Evolutionary conservation across 78 protist genomes (phyloP).

Genomic region (Dictyostelium intermedium): DNA sequence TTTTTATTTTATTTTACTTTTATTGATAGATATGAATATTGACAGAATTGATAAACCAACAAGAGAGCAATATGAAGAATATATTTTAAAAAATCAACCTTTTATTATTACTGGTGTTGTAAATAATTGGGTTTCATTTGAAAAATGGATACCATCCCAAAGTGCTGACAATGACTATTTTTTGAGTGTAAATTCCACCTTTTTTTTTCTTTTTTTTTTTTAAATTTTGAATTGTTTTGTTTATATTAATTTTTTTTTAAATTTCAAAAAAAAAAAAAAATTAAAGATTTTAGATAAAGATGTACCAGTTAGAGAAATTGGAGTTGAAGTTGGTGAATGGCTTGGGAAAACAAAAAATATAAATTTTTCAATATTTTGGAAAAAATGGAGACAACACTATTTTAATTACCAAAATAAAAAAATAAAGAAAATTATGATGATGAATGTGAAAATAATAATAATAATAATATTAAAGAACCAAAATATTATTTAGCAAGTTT

Average conservation of each 20-base stretch:
- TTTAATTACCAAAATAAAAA: not conserved
- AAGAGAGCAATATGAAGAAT: conserved; percentile 31
- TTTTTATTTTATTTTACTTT: not conserved
- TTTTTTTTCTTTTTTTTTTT: not conserved
- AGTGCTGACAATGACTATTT: not conserved
- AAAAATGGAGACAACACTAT: not conserved
- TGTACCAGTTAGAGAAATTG: conserved; percentile 40
- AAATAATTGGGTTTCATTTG: conserved; percentile 21
- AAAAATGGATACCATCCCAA: conserved; percentile 14
- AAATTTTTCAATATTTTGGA: conserved; percentile 11
- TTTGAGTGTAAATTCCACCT: not conserved
- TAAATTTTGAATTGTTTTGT: not conserved
- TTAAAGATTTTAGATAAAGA: not conserved
- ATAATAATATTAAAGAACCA: not conserved
- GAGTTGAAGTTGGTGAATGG: conserved; percentile 72
- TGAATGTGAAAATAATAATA: no score
- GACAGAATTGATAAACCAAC: conserved; percentile 34
- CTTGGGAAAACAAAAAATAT: conserved; percentile 46
- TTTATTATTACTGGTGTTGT: conserved; percentile 57
- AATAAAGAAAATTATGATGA: not conserved
- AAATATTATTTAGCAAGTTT: conserved; percentile 71
- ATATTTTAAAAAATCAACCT: conserved; percentile 34
- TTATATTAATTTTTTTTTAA: not conserved
- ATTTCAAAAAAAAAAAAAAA: not conserved
- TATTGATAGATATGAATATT: not conserved